Evolutionary conservation across 257 asterid species (phyloP), one percentile per base, ranked within the genome.

Genomic region (Eustoma russellianum): DNA sequence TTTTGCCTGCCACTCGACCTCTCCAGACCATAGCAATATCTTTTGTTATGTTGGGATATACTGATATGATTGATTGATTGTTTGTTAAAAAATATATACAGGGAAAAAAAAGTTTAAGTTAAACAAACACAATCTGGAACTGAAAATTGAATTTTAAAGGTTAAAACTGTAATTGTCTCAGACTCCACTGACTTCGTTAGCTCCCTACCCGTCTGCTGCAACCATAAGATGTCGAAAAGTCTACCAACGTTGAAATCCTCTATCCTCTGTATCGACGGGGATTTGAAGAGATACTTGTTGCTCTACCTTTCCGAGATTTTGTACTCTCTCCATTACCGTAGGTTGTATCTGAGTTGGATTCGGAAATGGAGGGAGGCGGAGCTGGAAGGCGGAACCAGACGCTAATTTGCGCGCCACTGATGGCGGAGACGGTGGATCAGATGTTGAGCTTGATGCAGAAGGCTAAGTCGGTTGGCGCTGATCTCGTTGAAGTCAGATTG

Each of bases 391-490:
- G 68, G 76, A 84, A 91, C 51, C 76, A 62, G 30, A 85, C 95
- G 12, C 63, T 92, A 77, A 88, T 92, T 57, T 92, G 99, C 65
- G 97, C 94, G 9, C 97, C 99, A 18, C 52, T 92, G 59, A 92
- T 92, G 97, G 94, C 80, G 16, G 94, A 85, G 54, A 69, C 97
- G 8, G 93, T 81, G 68, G 91, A 78, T 71, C 78, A 72, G 66
- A 63, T 85, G 77, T 61, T 88, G 69, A 77, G 64, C 71, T 62
- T 80, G 75, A 82, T 77, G 90, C 80, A 74, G 65, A 74, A 49
- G 74, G 86, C 97, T 13, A 85, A 92, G 80, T 46, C 24, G 1
- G 83, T 82, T 65, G 94, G 83, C 53, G 99, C 95, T 65, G 99
- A 92, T 74, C 79, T 92, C 48, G 97, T 92, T 48, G 99, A 92